Evolutionary conservation across 1,284 basidiomycete species (phyloP).

Genomic region (Cryptococcus depauperatus): DNA sequence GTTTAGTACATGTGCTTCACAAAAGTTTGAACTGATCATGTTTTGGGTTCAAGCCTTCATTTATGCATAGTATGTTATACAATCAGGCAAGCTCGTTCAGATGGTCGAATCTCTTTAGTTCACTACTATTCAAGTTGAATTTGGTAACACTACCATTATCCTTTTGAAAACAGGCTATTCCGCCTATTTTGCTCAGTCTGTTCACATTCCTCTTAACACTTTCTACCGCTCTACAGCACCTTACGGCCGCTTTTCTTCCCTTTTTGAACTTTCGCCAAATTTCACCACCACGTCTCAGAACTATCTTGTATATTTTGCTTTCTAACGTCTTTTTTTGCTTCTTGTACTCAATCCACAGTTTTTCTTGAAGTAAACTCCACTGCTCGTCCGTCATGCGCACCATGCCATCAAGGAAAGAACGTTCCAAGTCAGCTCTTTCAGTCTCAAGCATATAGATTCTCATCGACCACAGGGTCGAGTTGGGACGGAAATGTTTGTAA

Average conservation of each 20-base stretch:
- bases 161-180: no score
- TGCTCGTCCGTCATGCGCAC: slow-evolving; percentile 4
- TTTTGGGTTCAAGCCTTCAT: no score
- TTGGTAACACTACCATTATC: no score
- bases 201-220: no score
- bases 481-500: slow-evolving; percentile 5
- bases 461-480: background rate
- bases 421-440: slow-evolving; percentile 4
- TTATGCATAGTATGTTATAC: no score
- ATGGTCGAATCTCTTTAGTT: no score
- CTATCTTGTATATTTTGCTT: slow-evolving; percentile 9
- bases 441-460: slow-evolving; percentile 1
- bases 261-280: slow-evolving; percentile 4
- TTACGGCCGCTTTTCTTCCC: slow-evolving; percentile 4
- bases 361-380: background rate
- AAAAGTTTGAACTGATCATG: no score
- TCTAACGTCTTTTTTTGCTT: slow-evolving; percentile 9
- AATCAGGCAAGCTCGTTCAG: no score
- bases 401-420: slow-evolving; percentile 4
- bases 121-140: no score
- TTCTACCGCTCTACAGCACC: slow-evolving; percentile 1
- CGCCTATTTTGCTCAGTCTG: no score
- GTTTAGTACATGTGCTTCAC: no score
- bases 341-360: slow-evolving; percentile 4
- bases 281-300: background rate